Base-by-base conservation (phyloP, 2,329 filamentous ascomycete genomes). In the Xylaria sp. region DNA sequence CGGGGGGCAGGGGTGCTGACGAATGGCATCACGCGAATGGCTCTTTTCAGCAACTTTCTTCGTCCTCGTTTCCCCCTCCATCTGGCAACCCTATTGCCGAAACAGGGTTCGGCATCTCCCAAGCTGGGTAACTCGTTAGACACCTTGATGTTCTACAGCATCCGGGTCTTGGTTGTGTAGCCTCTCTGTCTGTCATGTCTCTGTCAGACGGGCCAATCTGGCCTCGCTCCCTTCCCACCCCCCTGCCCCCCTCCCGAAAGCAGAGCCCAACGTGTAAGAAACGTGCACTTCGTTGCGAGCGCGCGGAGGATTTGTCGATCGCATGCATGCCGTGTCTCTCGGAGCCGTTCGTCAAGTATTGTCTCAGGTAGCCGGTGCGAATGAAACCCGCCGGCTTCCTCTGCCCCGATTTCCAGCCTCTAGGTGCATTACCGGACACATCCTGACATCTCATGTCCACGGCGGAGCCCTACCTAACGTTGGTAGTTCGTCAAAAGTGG, bases 301-400 rank as follows among this genome's bases (percentile, higher is more conserved):
- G 52, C 44, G 43, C 50, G 55, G 52, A 50, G 58, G 58, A 61
- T 59, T 55, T 52, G 59, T 62, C 54, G 52, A 60, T 61, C 59
- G 42, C 45, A 13, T 47, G 39, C 51, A 20, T 20, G 34, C 29
- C 29, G 45, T 57, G 54, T 57, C 54, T 22, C 26, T 61, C 57
- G 53, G 51, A 55, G 59, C 17, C 44, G 29, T 60, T 57, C 43
- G 44, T 52, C 52, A 49, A 44, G 48, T 52, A 46, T 52, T 40
- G 50, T 45, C 54, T 60, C 60, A 52, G 45, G 52, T 38, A 56
- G 29, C 47, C 48, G 52, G 54, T 48, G 46, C 53, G 47, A 45
- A 56, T 56, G 55, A 52, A 54, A 54, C 55, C n/a, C 55, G 20
- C 54, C 22, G 44, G 39, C 38, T 29, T 20, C 26, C 17, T 45